Base-by-base conservation (phyloP, 352 stramenopile genomes). In the Globisporangium recalcitrans region DNA sequence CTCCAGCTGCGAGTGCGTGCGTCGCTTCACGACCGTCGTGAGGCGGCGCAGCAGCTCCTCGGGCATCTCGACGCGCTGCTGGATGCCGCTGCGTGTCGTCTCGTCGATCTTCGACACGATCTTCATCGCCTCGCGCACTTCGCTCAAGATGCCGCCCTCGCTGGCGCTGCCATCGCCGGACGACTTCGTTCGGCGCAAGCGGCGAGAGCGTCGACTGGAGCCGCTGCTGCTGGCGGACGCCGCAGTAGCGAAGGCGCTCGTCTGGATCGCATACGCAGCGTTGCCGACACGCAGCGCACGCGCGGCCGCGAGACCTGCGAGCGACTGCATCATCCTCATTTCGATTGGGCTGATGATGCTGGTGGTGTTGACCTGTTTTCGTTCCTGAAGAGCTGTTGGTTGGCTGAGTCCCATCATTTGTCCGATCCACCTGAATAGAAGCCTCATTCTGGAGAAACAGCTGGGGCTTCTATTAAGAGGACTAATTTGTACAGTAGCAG, bases 1-100 rank as follows among this genome's bases (percentile, higher is more conserved):
- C 57, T 82, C 72, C 16, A 95, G 76, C 74, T 95, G 85, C 44
- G 82, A 85, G 65, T 95, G 83, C 66, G 85, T 92, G 55, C 85
- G 83, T 10, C 71, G 58, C 38, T 87, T 81, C 31, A 92, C 64
- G 11, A 92, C 65, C 3, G 70, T 67, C n/a, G 74, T 80, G 29
- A 95, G 51, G 2, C 85, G 85, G 0, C 70, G 40, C 46, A 92
- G 66, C 64, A 95, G 62, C 29, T 82, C 72, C 38, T 64, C 71
- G 2, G 85, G 83, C 82, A 95, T 92, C 57, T 91, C 76, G 44
- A 90, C 73, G 60, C 81, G 81, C 62, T 84, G 71, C 53, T 76
- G 73, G 51, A 93, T 68, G 16, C 75, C 80, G n/a, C 80, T 91
- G 46, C 75, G 72, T 34, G 80, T 84, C 38, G 90, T 65, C 7